Evolutionary conservation across 345 rosid genomes (phyloP).

Genomic region (Eucalyptus sp.): DNA sequence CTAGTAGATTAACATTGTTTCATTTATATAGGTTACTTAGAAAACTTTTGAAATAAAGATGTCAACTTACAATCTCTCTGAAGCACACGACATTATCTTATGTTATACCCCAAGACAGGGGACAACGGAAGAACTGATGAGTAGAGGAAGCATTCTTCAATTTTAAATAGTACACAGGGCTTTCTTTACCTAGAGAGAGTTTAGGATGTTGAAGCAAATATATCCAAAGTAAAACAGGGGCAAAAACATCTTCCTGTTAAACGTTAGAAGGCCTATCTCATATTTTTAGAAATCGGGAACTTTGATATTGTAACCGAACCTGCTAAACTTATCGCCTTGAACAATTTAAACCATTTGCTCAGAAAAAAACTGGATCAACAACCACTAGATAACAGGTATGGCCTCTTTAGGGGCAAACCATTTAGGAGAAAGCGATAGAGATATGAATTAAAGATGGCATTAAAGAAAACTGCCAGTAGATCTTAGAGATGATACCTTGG

Average conservation of each 20-base stretch:
- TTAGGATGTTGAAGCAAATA: background rate
- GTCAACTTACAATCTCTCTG: background rate
- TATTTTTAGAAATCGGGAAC: background rate
- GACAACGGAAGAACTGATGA: background rate
- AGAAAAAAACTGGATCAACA: background rate
- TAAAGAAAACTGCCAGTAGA: background rate
- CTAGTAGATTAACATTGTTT: background rate
- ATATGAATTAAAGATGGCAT: background rate
- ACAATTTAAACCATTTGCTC: background rate
- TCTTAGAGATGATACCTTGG: slow-evolving; percentile 51
- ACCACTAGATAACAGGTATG: background rate
- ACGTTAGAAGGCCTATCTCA: background rate
- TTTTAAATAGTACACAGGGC: background rate
- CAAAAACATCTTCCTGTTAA: background rate
- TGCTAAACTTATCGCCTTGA: background rate
- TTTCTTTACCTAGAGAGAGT: background rate
- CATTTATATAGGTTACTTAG: background rate
- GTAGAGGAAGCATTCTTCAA: background rate
- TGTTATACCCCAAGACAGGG: background rate
- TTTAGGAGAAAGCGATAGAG: background rate
- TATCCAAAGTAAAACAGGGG: background rate
- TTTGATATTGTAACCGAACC: background rate
- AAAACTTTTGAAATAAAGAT: background rate
- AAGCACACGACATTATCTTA: background rate
- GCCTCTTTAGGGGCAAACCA: background rate